A percentile compares a stretch with the other conserved stretches of the same genome.
Evolutionary conservation across 306 rosid species (phyloP).

Genomic region (Crataegus laevigata): DNA sequence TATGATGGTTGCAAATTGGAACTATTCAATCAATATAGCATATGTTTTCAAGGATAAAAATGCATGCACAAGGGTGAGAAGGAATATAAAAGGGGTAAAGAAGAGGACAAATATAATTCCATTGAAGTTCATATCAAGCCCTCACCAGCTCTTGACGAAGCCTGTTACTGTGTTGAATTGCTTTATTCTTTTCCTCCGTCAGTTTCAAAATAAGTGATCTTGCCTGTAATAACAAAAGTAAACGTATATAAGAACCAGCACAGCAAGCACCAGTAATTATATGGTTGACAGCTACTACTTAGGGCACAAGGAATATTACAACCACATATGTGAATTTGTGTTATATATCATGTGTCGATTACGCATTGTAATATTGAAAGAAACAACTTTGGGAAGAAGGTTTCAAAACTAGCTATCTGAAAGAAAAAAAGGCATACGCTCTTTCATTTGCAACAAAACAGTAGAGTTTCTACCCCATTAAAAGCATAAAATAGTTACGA

Average conservation of each 20-base stretch:
- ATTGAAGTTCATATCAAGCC: neutral
- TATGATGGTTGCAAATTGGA: neutral
- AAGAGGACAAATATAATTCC: neutral
- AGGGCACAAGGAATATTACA: too few species aligned
- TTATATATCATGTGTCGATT: neutral
- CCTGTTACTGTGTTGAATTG: constrained; percentile 55
- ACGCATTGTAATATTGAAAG: neutral
- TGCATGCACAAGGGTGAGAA: neutral
- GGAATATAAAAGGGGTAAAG: neutral
- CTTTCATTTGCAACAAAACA: neutral
- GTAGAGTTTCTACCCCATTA: neutral
- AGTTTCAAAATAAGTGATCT: constrained; percentile 58
- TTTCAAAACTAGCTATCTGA: neutral
- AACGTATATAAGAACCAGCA: constrained; percentile 1
- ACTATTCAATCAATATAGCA: neutral
- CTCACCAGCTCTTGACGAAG: constrained; percentile 89
- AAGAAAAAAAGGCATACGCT: neutral
- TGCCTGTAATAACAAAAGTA: constrained; percentile 44
- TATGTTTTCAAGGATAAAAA: neutral
- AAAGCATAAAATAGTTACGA: neutral
- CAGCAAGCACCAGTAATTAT: neutral
- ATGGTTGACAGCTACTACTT: neutral
- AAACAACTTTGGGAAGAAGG: neutral
- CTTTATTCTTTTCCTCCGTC: constrained; percentile 65
- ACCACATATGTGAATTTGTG: too few species aligned